These are phyloP conservation scores for Kazachstania sp. DNA, from an alignment of 1,139 yeast genomes.

Conservation along the genomic window DNA sequence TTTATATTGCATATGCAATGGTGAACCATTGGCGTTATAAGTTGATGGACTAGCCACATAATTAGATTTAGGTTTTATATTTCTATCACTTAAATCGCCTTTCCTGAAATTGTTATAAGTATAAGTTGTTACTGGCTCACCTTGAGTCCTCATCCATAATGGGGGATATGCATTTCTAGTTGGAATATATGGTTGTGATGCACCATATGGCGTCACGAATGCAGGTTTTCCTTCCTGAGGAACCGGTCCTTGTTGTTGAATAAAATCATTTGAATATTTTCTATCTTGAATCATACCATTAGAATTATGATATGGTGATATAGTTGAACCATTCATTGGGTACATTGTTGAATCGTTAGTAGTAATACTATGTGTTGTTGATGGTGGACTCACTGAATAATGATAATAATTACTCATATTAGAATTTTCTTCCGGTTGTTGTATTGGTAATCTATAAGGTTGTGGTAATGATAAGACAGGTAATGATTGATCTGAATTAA, in stretches of 20 bases:
- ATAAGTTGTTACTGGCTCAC: neutral
- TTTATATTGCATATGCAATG: neutral
- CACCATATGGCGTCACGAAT: neutral
- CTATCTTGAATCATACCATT: neutral
- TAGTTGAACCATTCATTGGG: neutral
- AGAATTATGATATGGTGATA: neutral
- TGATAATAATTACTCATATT: neutral
- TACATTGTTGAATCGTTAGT: neutral
- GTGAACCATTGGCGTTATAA: neutral
- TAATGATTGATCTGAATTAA: neutral
- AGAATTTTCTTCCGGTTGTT: neutral
- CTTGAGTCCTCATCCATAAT: neutral
- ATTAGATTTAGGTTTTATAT: neutral
- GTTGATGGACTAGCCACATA: neutral
- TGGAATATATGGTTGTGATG: neutral
- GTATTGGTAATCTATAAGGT: neutral
- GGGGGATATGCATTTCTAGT: constrained; percentile 1
- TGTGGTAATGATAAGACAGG: constrained; percentile 1
- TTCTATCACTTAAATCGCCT: neutral
- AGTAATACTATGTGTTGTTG: neutral
- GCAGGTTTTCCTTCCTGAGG: neutral
- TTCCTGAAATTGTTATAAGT: neutral
- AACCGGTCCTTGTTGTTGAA: neutral
- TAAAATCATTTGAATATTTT: neutral
- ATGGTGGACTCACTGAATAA: constrained; percentile 1